Percentiles rank a stretch among this genome's conserved stretches.
phyloP scores from a whole-genome alignment of 2,329 filamentous ascomycete species.

The Trichoderma asperellum region DNA sequence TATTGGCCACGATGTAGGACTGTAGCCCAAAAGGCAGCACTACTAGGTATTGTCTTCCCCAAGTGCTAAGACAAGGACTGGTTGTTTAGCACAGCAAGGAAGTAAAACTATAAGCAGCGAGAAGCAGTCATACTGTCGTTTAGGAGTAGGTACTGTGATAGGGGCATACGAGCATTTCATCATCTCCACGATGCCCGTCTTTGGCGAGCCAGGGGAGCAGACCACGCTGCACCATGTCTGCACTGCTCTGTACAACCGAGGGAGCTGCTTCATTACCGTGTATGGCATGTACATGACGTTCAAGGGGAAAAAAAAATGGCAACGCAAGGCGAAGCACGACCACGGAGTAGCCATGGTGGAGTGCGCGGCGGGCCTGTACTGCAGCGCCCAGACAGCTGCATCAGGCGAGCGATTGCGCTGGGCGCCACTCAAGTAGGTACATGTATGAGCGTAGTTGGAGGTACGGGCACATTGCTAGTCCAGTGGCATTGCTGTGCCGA shows the following conservation, averaged over 20 bases:
- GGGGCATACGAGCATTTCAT: not conserved
- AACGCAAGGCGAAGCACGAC: not conserved
- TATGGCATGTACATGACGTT: too few relatives aligned
- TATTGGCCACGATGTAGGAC: not conserved
- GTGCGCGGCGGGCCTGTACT: constrained; percentile 3
- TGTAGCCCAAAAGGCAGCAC: not conserved
- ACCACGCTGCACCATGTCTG: not conserved
- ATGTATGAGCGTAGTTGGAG: not conserved
- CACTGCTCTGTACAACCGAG: not conserved
- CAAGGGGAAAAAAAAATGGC: not conserved
- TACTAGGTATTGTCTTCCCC: too few relatives aligned
- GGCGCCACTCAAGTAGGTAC: not conserved
- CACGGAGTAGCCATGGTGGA: constrained; percentile 16
- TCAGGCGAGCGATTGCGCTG: constrained; percentile 16
- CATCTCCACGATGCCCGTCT: not conserved
- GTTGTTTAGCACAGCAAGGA: not conserved
- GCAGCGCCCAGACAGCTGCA: constrained; percentile 1
- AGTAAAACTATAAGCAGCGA: not conserved
- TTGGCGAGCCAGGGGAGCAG: not conserved
- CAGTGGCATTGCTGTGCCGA: constrained; percentile 2
- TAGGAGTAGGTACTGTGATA: too few relatives aligned
- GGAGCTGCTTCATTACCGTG: not conserved
- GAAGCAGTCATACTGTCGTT: not conserved
- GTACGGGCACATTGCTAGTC: not conserved
- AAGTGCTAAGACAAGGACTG: too few relatives aligned